Evolutionary conservation across 2,329 filamentous ascomycete species (phyloP), one percentile per base, ranked within the genome.

Genomic region (Chrysosporium keratinophilum): DNA sequence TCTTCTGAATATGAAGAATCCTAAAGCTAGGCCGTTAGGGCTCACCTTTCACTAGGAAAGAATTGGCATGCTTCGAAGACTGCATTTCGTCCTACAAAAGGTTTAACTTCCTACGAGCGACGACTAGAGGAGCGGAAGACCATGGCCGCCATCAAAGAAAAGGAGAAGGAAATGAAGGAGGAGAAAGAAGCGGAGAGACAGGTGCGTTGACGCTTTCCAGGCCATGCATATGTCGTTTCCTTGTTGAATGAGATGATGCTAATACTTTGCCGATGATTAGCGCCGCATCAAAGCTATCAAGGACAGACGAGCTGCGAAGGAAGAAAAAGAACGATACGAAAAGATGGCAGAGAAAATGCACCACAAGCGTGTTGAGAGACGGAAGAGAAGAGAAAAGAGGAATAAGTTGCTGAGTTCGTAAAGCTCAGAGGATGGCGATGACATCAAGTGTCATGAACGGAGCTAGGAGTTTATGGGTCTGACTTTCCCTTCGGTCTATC

Each of bases 311-410:
- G 85, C 82, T 17, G 87, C 84, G 50, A 97, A 96, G 78, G 90
- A 88, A 64, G 93, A 97, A 76, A 89, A 86, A 71, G 88, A 90
- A 65, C 78, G 91, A 61, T 97, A 91, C 67, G 88, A 89, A 70
- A 88, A 90, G 76, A 81, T 98, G 81, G 91, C 89, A 17, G 88
- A 89, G 74, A 97, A 93, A 76, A 97, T 98, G 93, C 91, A 97
- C 75, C 83, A 81, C 72, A 97, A 95, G 78, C 80, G 90, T 57
- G 85, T 97, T 11, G 93, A 98, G 73, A 81, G 93, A 63, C 72
- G 95, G 71, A 95, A 89, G 83, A 81, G 90, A 67, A 87, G 88
- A 71, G 93, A 98, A 77, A 97, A 97, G 83, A 83, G 93, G 67
- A 98, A 74, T 62, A 74, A 74, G 62, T 52, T 74, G 54, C 64